These are phyloP conservation scores for Mycena metata DNA, from an alignment of 768 basidiomycete species.

Conservation along the genomic window DNA sequence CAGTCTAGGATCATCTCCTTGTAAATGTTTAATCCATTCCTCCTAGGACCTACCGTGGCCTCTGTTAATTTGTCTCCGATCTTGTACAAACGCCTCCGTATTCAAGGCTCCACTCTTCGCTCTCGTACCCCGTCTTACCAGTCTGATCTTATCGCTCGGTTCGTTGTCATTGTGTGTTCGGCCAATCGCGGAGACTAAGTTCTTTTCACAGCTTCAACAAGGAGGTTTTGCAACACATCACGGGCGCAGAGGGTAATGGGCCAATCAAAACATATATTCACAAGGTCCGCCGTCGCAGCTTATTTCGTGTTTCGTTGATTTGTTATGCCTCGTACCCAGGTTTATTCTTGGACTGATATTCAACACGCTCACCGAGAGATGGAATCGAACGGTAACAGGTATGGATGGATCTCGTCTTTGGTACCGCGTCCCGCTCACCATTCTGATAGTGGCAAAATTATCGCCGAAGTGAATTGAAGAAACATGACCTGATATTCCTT, in stretches of 20 bases:
- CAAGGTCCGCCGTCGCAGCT: constrained; percentile 61
- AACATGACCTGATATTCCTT: background rate
- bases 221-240: constrained; percentile 70
- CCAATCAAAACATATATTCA: constrained; percentile 82
- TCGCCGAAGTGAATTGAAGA: constrained; percentile 51
- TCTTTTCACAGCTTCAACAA: constrained; percentile 61
- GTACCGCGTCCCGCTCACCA: constrained; percentile 22
- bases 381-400: constrained; percentile 75
- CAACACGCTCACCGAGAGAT: constrained; percentile 87
- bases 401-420: constrained; percentile 31
- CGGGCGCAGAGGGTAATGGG: constrained; percentile 67
- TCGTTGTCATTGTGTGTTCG: constrained; percentile 30
- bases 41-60: constrained; percentile 64
- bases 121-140: constrained; percentile 84
- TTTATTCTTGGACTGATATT: constrained; percentile 86
- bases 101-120: constrained; percentile 91
- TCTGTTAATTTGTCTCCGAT: constrained; percentile 73
- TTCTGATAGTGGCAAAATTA: constrained; percentile 59
- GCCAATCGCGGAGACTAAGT: background rate
- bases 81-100: constrained; percentile 86
- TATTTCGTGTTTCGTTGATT: constrained; percentile 24
- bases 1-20: constrained; percentile 24
- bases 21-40: constrained; percentile 33
- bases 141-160: constrained; percentile 74
- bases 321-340: constrained; percentile 55